Evolutionary conservation across 192 early-diverging fungal genomes (phyloP), one percentile per base, ranked within the genome.

Genomic region (Phycomyces blakesleeanus): DNA sequence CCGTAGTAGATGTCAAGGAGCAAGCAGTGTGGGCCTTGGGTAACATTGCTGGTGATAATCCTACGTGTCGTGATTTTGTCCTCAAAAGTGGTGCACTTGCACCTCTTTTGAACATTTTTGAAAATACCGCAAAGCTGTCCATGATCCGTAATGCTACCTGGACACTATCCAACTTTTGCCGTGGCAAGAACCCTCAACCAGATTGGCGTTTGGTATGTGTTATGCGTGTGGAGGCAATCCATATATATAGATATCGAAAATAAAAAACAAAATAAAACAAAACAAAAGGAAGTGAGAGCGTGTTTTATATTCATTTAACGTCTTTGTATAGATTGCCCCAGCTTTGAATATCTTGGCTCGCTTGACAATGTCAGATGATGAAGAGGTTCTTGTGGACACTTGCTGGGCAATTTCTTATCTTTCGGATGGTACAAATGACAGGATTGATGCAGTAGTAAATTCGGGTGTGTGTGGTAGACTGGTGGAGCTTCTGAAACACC

Each of bases 61-160:
- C 61, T 7, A 41, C 12, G 2, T 67, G 67, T 34, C 74, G 78
- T 63, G 78, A 80, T 44, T 61, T 39, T 25, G 69, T 73, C 16
- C 56, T 80, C 11, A 51, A 72, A 22, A 69, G 83, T 54, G 91
- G 92, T 58, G 93, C 93, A 7, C 80, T 98, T 55, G 81, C 76
- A 61, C 96, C 96, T 26, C 77, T 98, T 54, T 74, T 96, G 41
- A 79, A 72, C 34, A 85, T 98, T 20, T 83, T 98, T 26, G 90
- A 85, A 64, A 91, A 64, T 76, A 86, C 74, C 85, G 92, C 86
- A 96, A 71, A 63, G 10, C 22, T 58, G 11, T 63, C 62, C 9
- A 78, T 84, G 25, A 84, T 90, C 75, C 75, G 83, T 55, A 90
- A 91, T 66, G 83, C 85, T 9, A 83, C 88, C n/a, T 90, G 89